Evolutionary conservation across 2,329 filamentous ascomycete species (phyloP).

Genomic region (Beauveria rudraprayagi): DNA sequence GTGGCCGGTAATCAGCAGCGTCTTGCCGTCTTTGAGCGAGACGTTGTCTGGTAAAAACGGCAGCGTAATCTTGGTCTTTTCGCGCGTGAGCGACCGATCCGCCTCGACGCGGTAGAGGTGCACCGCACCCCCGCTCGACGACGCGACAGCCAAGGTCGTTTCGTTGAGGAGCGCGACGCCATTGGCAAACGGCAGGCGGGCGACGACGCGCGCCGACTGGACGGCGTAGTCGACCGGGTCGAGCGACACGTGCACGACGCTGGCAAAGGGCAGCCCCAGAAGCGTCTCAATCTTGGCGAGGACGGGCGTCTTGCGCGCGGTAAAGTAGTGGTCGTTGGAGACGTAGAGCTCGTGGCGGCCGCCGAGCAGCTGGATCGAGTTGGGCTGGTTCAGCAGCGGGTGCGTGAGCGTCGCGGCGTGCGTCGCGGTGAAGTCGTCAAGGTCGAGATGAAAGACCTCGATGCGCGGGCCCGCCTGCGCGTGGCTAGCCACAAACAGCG

Average conservation of each 20-base stretch:
- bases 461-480: constrained; percentile 26
- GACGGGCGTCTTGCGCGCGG: constrained; percentile 16
- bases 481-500: constrained; percentile 31
- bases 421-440: constrained; percentile 23
- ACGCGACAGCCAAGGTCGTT: constrained; percentile 30
- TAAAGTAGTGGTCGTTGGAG: constrained; percentile 33
- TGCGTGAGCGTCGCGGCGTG: constrained; percentile 30
- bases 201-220: constrained; percentile 20
- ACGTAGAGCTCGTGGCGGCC: constrained; percentile 29
- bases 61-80: constrained; percentile 11
- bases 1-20: constrained; percentile 33
- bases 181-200: constrained; percentile 31
- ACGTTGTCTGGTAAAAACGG: constrained; percentile 36
- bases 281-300: constrained; percentile 28
- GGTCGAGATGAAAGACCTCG: constrained; percentile 32
- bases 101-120: constrained; percentile 22
- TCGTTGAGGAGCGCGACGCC: constrained; percentile 28
- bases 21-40: constrained; percentile 19
- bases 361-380: constrained; percentile 29
- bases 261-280: constrained; percentile 23
- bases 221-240: background rate
- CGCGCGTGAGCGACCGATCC: background rate
- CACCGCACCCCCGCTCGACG: constrained; percentile 22
- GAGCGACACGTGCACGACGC: constrained; percentile 28
- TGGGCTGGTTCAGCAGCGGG: constrained; percentile 30